Evolutionary conservation across 345 rosid genomes (phyloP), one percentile per base, ranked within the genome.

Genomic region (Eucalyptus melliodora): DNA sequence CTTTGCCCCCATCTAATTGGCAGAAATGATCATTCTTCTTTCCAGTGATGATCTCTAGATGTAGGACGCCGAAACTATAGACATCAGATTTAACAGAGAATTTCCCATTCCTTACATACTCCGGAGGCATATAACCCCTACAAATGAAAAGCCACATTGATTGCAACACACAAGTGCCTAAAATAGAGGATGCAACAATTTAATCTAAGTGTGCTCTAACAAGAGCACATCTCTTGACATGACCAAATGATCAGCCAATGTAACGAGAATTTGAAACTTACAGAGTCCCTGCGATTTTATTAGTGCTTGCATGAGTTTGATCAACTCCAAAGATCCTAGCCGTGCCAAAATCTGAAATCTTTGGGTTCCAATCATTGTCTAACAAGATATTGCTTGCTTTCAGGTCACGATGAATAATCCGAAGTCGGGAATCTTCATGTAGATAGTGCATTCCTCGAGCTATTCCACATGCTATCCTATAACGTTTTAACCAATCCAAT

Each of bases 341-440:
- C 6, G 3, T 59, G 65, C 30, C 65, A 59, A 59, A 59, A 59
- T 59, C 65, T 59, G 65, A 59, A 59, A 59, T 59, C n/a, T 59
- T 59, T 1, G 91, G 91, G 37, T 88, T 90, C 91, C 89, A 90
- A 4, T 86, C 34, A 16, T 53, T 89, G 51, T 91, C 91, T 51
- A 89, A 47, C 53, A 91, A 62, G 62, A 91, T 72, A 59, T 91
- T 91, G 62, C 91, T 69, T 11, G 90, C 67, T 90, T 91, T 91
- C 24, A 90, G 45, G 87, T 90, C 91, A 12, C 90, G 89, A 50
- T 92, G 91, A 88, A 92, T 90, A 40, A 92, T 89, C 50, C 60
- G 65, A n/a, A 90, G 88, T 7, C 90, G 86, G 14, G 92, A 92
- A 24, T 89, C 92, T 34, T 90, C 91, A 12, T 92, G 92, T 26